Base-by-base conservation (phyloP, 352 stramenopile genomes). In the Pythium angustatum region DNA sequence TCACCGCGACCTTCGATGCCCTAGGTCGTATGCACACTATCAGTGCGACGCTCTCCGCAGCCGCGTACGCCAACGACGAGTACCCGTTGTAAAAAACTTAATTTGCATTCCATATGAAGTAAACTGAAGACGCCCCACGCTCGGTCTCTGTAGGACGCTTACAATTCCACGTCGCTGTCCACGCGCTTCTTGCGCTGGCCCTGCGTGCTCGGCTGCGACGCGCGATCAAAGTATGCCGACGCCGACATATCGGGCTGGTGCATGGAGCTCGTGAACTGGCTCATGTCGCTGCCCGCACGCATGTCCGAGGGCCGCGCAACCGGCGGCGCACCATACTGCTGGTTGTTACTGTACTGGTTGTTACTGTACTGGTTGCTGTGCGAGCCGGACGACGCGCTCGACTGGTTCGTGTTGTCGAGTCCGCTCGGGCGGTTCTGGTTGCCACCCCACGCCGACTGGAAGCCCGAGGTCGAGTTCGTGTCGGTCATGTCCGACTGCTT, bases 101-200 rank as follows among this genome's bases (percentile, higher is more conserved):
- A 33, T n/a, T n/a, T n/a, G n/a, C n/a, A n/a, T n/a, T n/a, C n/a
- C n/a, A n/a, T n/a, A n/a, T n/a, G n/a, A n/a, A n/a, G n/a, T n/a
- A n/a, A n/a, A n/a, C n/a, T n/a, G n/a, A n/a, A n/a, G n/a, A n/a
- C n/a, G n/a, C n/a, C n/a, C n/a, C n/a, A n/a, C n/a, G n/a, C n/a
- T n/a, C n/a, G n/a, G n/a, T n/a, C n/a, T 33, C 9, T 51, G 44
- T 9, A 28, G 21, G 6, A 28, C 1, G 28, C 12, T 64, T 77
- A 90, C 14, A 90, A 69, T 56, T 90, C 81, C 33, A 90, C 67
- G 36, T 90, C 81, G 58, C 79, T 90, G 58, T 87, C 81, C 11
- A 87, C 67, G 14, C 77, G 76, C 50, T 71, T 71, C 64, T 66
- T 66, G 41, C 76, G 73, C 8, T 43, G 28, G 33, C 38, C 40